phyloP scores from a whole-genome alignment of 2,329 filamentous ascomycete genomes.

The Cadophora sp. region DNA sequence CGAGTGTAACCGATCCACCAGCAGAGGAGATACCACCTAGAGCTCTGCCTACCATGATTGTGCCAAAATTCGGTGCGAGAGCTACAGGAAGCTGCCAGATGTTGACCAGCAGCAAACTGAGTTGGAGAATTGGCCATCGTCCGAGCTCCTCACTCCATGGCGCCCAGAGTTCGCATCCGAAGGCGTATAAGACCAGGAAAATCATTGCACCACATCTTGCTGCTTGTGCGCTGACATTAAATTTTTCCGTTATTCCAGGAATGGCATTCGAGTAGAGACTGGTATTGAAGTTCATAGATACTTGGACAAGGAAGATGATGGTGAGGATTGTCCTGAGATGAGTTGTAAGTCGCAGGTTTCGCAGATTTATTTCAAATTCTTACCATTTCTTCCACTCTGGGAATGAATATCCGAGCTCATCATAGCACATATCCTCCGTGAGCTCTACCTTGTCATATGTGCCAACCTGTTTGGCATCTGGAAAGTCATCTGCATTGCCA shows the following conservation, averaged over 20 bases:
- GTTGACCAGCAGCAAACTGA: constrained; percentile 77
- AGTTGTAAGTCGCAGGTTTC: neutral
- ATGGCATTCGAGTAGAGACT: constrained; percentile 76
- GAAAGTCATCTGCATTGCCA: constrained; percentile 19
- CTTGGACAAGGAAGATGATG: constrained; percentile 77
- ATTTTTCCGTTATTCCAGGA: constrained; percentile 69
- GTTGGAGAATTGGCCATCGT: constrained; percentile 76
- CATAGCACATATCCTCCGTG: constrained; percentile 66
- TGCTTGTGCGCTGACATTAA: constrained; percentile 69
- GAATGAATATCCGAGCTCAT: constrained; percentile 69
- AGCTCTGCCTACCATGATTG: constrained; percentile 72
- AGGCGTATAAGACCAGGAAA: constrained; percentile 81
- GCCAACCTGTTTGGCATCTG: constrained; percentile 27
- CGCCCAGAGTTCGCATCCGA: constrained; percentile 88
- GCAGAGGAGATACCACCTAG: constrained; percentile 75
- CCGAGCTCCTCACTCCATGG: constrained; percentile 88
- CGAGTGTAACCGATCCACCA: constrained; percentile 75
- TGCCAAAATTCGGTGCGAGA: constrained; percentile 74
- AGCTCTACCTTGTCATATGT: constrained; percentile 46
- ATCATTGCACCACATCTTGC: constrained; percentile 78
- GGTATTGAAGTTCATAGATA: constrained; percentile 82
- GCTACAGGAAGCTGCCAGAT: constrained; percentile 77
- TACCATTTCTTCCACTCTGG: constrained; percentile 69
- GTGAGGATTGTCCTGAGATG: constrained; percentile 60
- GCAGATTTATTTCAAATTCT: neutral